Evolutionary conservation across 768 basidiomycete genomes (phyloP).

Genomic region (Rhizopogon vulgaris): DNA sequence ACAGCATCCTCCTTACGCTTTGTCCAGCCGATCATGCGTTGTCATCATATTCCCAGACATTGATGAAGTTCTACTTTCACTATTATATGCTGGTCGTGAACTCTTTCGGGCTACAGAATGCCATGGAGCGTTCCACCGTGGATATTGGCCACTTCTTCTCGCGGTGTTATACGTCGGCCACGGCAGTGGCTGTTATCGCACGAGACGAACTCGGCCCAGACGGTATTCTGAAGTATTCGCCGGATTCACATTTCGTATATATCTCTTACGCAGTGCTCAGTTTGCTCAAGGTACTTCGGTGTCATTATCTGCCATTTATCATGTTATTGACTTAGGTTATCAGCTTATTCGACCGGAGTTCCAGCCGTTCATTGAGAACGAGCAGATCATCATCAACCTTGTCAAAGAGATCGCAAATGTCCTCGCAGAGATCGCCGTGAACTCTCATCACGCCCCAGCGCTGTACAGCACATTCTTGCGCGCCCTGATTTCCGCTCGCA

Average conservation of each 20-base stretch:
- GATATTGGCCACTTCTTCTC: constrained; percentile 84
- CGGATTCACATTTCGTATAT: constrained; percentile 89
- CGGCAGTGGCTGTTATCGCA: constrained; percentile 62
- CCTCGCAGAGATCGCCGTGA: constrained; percentile 72
- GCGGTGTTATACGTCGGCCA: constrained; percentile 68
- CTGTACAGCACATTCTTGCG: constrained; percentile 82
- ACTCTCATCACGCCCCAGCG: constrained; percentile 81
- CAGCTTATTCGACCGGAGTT: constrained; percentile 85
- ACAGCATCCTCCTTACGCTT: background rate
- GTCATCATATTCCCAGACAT: constrained; percentile 20
- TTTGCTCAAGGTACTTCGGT: constrained; percentile 71
- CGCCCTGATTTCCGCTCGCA: constrained; percentile 57
- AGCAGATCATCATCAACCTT: constrained; percentile 61
- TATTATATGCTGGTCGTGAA: constrained; percentile 87
- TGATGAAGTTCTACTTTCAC: constrained; percentile 70
- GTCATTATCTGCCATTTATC: background rate
- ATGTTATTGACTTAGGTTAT: constrained; percentile 9
- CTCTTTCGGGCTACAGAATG: constrained; percentile 94
- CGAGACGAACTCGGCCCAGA: constrained; percentile 73
- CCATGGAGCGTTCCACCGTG: constrained; percentile 69
- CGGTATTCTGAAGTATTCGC: constrained; percentile 76
- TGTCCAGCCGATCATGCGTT: constrained; percentile 20
- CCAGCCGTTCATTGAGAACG: constrained; percentile 66
- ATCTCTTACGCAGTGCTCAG: constrained; percentile 90
- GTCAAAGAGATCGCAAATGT: constrained; percentile 79